phyloP scores from a whole-genome alignment of 2,329 filamentous ascomycete genomes.

The Pochonia chlamydosporia region DNA sequence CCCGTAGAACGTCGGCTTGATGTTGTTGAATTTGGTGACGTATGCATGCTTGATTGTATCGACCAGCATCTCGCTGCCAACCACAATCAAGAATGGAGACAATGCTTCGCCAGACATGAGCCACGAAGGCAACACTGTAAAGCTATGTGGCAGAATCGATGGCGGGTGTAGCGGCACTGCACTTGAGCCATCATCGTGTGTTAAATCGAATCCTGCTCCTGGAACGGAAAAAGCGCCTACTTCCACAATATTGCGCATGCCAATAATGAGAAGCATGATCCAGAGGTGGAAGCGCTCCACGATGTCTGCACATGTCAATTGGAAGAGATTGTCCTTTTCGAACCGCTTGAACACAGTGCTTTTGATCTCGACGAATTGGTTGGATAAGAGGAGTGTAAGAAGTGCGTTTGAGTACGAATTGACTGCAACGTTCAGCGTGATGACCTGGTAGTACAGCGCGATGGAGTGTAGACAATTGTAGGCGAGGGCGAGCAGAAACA shows the following conservation, averaged over 20 bases:
- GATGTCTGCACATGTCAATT: slow-evolving; percentile 91
- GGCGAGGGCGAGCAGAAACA: slow-evolving; percentile 79
- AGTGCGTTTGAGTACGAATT: slow-evolving; percentile 98
- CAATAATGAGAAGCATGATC: slow-evolving; percentile 96
- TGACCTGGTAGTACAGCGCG: slow-evolving; percentile 92
- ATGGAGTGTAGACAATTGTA: slow-evolving; percentile 89
- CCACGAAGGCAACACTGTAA: slow-evolving; percentile 82
- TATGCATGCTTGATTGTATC: slow-evolving; percentile 97
- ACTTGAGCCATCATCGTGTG: slow-evolving; percentile 42
- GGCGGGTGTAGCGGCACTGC: slow-evolving; percentile 57
- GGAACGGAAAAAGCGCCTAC: slow-evolving; percentile 74
- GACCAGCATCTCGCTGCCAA: slow-evolving; percentile 94
- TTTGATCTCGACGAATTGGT: slow-evolving; percentile 99
- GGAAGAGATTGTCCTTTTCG: slow-evolving; percentile 95
- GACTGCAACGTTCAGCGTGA: slow-evolving; percentile 94
- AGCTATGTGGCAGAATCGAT: slow-evolving; percentile 82
- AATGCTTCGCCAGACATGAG: slow-evolving; percentile 74
- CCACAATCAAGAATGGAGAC: slow-evolving; percentile 86
- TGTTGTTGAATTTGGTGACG: slow-evolving; percentile 98
- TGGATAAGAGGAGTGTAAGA: slow-evolving; percentile 85
- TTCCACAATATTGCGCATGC: slow-evolving; percentile 91
- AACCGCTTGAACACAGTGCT: slow-evolving; percentile 98
- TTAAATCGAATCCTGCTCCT: slow-evolving; percentile 43
- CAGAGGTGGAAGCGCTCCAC: slow-evolving; percentile 96
- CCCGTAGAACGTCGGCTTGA: slow-evolving; percentile 82